Percentiles rank a stretch among this genome's conserved stretches.
These are phyloP conservation scores for Cucurbita ficifolia DNA, from an alignment of 306 rosid genomes.

Conservation along the genomic window DNA sequence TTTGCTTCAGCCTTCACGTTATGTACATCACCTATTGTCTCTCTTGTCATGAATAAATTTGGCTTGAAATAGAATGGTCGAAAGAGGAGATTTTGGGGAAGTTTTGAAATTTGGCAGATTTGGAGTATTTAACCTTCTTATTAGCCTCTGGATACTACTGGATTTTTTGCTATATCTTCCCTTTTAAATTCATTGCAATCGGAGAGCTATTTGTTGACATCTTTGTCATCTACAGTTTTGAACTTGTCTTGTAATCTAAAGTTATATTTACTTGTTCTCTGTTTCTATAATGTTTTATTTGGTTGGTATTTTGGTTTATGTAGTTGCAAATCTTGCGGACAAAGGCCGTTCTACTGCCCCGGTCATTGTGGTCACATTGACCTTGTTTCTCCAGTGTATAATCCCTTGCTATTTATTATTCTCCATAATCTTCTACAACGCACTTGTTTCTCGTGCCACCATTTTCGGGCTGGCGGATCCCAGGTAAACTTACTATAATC, in stretches of 20 bases:
- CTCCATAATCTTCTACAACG: conserved; percentile 37
- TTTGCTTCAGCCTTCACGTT: background rate
- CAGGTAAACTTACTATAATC: conserved; percentile 26
- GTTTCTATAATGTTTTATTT: conserved; percentile 9
- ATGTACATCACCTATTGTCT: background rate
- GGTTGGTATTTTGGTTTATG: conserved; percentile 6
- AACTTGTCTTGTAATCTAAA: background rate
- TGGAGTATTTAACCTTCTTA: background rate
- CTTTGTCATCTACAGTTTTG: background rate
- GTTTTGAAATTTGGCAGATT: background rate
- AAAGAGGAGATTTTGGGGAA: background rate
- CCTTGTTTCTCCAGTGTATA: conserved; percentile 47
- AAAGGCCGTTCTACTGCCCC: conserved; percentile 30
- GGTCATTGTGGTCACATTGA: conserved; percentile 94
- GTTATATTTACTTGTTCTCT: background rate
- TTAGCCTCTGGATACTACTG: background rate
- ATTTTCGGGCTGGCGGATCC: conserved; percentile 19
- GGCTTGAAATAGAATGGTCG: background rate
- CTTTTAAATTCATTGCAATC: background rate
- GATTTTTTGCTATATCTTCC: background rate
- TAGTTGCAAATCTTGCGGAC: conserved; percentile 72
- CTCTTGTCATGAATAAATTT: background rate
- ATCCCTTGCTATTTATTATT: conserved; percentile 53
- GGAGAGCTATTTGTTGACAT: background rate
- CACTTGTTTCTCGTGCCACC: conserved; percentile 54